Evolutionary conservation across 1,284 basidiomycete species (phyloP), one percentile per base, ranked within the genome.

Genomic region (Austropuccinia psidii): DNA sequence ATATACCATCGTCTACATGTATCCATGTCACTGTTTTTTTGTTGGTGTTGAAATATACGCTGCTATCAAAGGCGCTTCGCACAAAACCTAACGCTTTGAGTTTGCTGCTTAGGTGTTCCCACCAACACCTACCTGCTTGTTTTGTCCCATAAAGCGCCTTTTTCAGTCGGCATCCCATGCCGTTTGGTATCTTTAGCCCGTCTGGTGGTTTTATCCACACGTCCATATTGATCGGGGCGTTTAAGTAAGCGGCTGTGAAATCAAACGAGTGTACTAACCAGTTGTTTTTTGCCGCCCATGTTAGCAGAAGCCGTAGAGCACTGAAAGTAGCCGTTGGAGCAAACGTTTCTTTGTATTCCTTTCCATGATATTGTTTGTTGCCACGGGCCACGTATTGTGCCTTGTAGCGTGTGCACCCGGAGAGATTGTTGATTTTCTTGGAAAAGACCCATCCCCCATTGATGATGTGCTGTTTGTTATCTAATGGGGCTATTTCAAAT

Each of bases 71-170:
- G 17, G 27, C 24, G 6, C 24, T 17, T 5, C 17, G 17, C 4
- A 4, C 19, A 31, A 27, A n/a, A n/a, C 52, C 52, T 8, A 55
- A 55, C 5, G n/a, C 27, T 27, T 3, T 3, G 3, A 29, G 27
- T 27, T 17, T 49, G 15, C 21, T 19, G 1, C 31, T 49, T n/a
- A 54, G 54, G 17, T 52, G 49, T 35, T 67, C 54, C 65, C 65
- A 67, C 65, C 45, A 67, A n/a, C 65, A 67, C 3, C 35, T 15
- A 1, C 49, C 50, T 2, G 47, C 65, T 19, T 67, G 49, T n/a
- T 67, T 67, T 3, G 65, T 67, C 8, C 65, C 49, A 24, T 67
- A 67, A 0, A 67, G 17, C 1, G 43, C 65, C 35, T 67, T 67
- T 24, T 52, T 27, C 49, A 67, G 35, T 35, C 39, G 21, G 11